Conservation (phyloP, 73 alveolate genomes). For the Paramecium bursaria region DNA sequence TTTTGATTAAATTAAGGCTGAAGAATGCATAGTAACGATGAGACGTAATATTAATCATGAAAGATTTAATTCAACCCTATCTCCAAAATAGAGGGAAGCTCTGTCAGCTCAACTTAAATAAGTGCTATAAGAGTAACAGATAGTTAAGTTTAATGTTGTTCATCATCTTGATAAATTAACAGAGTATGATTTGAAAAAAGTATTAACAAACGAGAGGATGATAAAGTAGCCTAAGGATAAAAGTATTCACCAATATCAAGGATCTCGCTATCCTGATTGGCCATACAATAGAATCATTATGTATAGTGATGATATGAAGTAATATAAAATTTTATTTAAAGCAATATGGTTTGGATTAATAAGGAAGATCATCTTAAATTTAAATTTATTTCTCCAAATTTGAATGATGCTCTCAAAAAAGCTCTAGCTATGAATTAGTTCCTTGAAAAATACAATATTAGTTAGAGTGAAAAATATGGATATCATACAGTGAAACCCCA, state of each 20-base stretch:
- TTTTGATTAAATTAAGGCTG: constrained; percentile 18
- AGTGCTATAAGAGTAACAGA: constrained; percentile 10
- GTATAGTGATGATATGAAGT: not conserved
- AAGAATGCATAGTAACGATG: constrained; percentile 23
- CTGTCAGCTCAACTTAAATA: not conserved
- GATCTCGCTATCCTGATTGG: constrained; percentile 55
- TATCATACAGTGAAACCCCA: constrained; percentile 53
- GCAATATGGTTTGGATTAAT: constrained; percentile 46
- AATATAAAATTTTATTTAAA: too few relatives aligned
- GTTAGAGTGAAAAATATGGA: constrained; percentile 60
- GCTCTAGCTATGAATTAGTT: too few relatives aligned
- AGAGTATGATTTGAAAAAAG: constrained; percentile 21
- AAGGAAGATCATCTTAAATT: constrained; percentile 59
- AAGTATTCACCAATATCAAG: not conserved
- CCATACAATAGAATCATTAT: constrained; percentile 25
- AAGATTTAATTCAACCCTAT: constrained; percentile 29
- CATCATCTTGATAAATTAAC: not conserved
- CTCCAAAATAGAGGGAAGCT: constrained; percentile 20
- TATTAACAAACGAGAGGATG: constrained; percentile 7
- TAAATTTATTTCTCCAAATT: not conserved
- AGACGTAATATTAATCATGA: constrained; percentile 29
- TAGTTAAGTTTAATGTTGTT: not conserved
- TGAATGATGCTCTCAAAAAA: too few relatives aligned
- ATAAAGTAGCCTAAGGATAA: not conserved
- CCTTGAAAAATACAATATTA: too few relatives aligned